Conservation (phyloP, 495 filamentous ascomycete species). For the Penicillium turbatum region DNA sequence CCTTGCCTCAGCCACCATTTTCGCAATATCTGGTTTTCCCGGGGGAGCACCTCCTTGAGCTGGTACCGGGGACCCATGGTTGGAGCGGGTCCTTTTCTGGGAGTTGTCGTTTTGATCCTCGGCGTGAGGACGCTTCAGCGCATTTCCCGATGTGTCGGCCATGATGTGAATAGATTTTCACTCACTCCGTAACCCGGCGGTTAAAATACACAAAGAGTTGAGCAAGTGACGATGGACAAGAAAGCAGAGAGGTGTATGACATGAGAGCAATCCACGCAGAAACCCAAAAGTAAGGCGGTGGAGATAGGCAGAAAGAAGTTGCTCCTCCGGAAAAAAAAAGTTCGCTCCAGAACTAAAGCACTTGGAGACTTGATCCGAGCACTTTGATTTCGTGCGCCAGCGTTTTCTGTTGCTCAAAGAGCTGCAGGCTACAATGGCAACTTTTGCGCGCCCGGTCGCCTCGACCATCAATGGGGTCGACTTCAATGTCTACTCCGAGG, state of each 20-base stretch:
- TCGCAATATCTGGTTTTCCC: constrained; percentile 53
- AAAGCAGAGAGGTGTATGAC: neutral
- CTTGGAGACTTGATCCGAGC: constrained; percentile 26
- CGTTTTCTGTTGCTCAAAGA: constrained; percentile 41
- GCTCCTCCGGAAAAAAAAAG: constrained; percentile 18
- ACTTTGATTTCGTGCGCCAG: constrained; percentile 32
- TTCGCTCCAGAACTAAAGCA: constrained; percentile 25
- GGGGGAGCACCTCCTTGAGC: constrained; percentile 30
- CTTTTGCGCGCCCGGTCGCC: constrained; percentile 82
- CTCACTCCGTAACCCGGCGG: constrained; percentile 2
- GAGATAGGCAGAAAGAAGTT: constrained; percentile 29
- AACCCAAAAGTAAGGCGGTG: constrained; percentile 24
- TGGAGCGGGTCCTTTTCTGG: constrained; percentile 57
- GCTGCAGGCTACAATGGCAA: constrained; percentile 54
- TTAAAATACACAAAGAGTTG: neutral
- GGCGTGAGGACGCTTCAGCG: constrained; percentile 57
- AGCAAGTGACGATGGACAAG: neutral
- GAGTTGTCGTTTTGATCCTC: constrained; percentile 48
- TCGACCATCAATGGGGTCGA: constrained; percentile 83
- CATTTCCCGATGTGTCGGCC: constrained; percentile 48
- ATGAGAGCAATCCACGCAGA: constrained; percentile 6
- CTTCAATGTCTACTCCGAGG: constrained; percentile 73
- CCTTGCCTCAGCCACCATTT: constrained; percentile 59
- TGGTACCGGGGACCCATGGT: constrained; percentile 54
- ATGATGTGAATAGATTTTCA: constrained; percentile 30